Evolutionary conservation across 73 alveolate species (phyloP).

Genomic region (Breviolum minutum): DNA sequence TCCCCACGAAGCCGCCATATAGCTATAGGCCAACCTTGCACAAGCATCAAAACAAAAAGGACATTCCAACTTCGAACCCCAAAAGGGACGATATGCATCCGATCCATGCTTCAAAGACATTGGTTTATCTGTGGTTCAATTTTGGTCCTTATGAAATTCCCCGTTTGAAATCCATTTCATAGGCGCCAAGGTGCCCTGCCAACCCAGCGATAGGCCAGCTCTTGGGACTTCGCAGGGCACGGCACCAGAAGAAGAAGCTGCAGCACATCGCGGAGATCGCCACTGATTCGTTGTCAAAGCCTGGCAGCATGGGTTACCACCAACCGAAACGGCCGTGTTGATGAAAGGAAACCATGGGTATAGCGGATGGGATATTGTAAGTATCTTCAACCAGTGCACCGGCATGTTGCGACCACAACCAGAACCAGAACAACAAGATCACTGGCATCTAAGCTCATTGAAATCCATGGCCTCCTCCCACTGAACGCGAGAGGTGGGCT

Average conservation of each 20-base stretch:
- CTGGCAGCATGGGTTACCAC: background rate
- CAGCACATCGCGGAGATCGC: constrained; percentile 74
- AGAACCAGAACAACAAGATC: no score
- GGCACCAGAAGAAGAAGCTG: constrained; percentile 70
- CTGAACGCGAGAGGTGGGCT: constrained; percentile 77
- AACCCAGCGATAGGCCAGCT: constrained; percentile 59
- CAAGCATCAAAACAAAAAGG: no score
- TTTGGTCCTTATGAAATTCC: background rate
- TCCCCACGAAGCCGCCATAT: constrained; percentile 84
- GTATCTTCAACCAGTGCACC: no score
- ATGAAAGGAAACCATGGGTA: no score
- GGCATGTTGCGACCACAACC: no score
- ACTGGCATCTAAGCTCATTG: background rate
- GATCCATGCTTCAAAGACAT: no score
- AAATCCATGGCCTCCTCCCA: constrained; percentile 40
- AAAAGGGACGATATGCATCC: no score
- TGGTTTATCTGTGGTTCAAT: no score
- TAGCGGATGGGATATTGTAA: no score
- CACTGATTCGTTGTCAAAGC: constrained; percentile 87
- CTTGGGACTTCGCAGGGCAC: background rate
- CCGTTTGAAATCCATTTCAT: background rate
- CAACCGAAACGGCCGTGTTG: no score
- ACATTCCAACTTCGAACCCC: no score
- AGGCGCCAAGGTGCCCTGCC: constrained; percentile 39
- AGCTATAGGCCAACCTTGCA: constrained; percentile 53